Conservation (phyloP, 2,329 filamentous ascomycete genomes). For the Ilyonectria destructans region DNA sequence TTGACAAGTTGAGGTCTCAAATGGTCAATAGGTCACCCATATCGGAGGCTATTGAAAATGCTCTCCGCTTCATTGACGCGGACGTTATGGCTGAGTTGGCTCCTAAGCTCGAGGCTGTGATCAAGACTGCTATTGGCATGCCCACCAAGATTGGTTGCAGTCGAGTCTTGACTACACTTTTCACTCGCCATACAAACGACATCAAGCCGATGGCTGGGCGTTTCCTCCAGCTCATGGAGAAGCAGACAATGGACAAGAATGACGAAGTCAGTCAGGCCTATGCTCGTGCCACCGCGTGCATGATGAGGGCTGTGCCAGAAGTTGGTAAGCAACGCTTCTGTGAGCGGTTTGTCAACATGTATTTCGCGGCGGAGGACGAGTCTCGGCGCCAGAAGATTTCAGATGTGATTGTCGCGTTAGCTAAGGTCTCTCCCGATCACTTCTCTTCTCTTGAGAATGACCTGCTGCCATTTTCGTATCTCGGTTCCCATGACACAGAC, state of each 20-base stretch:
- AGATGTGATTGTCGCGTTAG: slow-evolving; percentile 86
- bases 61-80: slow-evolving; percentile 87
- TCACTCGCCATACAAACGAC: slow-evolving; percentile 82
- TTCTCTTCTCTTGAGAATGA: slow-evolving; percentile 84
- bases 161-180: slow-evolving; percentile 86
- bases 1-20: slow-evolving; percentile 88
- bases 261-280: slow-evolving; percentile 94
- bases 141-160: slow-evolving; percentile 95
- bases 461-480: slow-evolving; percentile 89
- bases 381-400: slow-evolving; percentile 81
- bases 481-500: slow-evolving; percentile 89
- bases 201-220: slow-evolving; percentile 83
- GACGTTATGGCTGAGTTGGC: slow-evolving; percentile 83
- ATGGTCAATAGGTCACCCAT: slow-evolving; percentile 90
- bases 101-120: slow-evolving; percentile 81
- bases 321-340: slow-evolving; percentile 68
- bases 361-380: slow-evolving; percentile 87
- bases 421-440: slow-evolving; percentile 90
- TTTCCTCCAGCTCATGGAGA: slow-evolving; percentile 85
- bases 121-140: slow-evolving; percentile 90
- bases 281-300: slow-evolving; percentile 88
- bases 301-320: slow-evolving; percentile 75
- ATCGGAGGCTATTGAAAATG: slow-evolving; percentile 92
- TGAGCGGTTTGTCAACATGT: slow-evolving; percentile 75
- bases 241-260: slow-evolving; percentile 90